Percentiles rank a stretch among this genome's conserved stretches.
Evolutionary conservation across 768 basidiomycete genomes (phyloP).

Genomic region (Amanita rimosa): DNA sequence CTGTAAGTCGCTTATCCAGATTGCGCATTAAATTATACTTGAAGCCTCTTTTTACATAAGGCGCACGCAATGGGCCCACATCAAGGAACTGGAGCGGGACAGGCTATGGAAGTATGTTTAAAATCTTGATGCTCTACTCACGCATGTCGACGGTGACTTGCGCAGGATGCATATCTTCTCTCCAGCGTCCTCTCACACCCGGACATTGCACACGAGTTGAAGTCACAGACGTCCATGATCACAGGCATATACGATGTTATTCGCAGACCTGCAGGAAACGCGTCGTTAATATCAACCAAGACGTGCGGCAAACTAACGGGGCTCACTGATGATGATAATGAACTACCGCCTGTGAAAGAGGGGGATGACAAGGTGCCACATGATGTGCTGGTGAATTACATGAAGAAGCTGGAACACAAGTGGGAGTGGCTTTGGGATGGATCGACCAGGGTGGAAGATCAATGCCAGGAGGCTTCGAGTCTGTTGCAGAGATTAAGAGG

Average conservation of each 20-base stretch:
- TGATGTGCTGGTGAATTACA: constrained; percentile 23
- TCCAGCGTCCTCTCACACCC: constrained; percentile 33
- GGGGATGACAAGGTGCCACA: constrained; percentile 21
- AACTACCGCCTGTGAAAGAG: constrained; percentile 18
- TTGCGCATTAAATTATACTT: neutral
- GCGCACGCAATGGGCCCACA: constrained; percentile 45
- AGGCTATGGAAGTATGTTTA: constrained; percentile 39
- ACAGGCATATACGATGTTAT: constrained; percentile 32
- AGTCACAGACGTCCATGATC: constrained; percentile 26
- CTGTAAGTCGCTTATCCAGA: constrained; percentile 8
- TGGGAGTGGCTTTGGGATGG: constrained; percentile 58
- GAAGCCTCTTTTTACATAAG: constrained; percentile 19
- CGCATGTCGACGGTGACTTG: constrained; percentile 20
- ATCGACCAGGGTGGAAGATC: constrained; percentile 20
- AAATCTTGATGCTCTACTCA: constrained; percentile 10
- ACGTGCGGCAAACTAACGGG: constrained; percentile 31
- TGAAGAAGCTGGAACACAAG: constrained; percentile 24
- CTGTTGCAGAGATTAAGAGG: neutral
- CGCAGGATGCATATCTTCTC: constrained; percentile 40
- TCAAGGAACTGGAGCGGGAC: constrained; percentile 49
- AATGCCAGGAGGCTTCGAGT: neutral
- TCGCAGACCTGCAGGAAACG: constrained; percentile 32
- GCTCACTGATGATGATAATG: constrained; percentile 19
- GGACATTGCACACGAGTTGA: constrained; percentile 22
- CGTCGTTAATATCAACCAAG: constrained; percentile 27